Percentiles rank a stretch among this genome's conserved stretches.
Conservation (phyloP, 768 basidiomycete species). For the Amanita pseudoporphyria region DNA sequence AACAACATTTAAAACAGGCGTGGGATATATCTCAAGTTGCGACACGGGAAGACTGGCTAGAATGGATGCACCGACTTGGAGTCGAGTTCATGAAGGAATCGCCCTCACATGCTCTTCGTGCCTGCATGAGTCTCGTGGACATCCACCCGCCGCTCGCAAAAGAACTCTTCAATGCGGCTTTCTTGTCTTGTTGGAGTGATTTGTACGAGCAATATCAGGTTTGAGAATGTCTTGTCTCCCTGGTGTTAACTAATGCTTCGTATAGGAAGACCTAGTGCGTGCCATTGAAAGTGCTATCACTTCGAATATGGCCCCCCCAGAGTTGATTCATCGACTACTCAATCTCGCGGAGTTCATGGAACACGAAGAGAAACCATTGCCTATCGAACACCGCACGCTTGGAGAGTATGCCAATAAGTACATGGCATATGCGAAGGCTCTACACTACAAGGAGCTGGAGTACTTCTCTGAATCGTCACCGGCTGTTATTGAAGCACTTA, state of each 20-base stretch:
- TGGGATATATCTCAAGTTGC: conserved; percentile 81
- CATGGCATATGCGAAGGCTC: conserved; percentile 92
- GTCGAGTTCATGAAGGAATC: conserved; percentile 98
- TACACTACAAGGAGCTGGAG: conserved; percentile 98
- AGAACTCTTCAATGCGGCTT: conserved; percentile 96
- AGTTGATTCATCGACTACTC: conserved; percentile 83
- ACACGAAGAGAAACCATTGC: conserved; percentile 92
- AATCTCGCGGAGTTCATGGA: conserved; percentile 99
- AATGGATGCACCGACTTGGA: conserved; percentile 90
- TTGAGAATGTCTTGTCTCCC: conserved; percentile 12
- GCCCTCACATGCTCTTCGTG: conserved; percentile 94
- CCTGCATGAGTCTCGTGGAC: conserved; percentile 91
- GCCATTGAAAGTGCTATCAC: conserved; percentile 83
- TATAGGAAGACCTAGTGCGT: conserved; percentile 87
- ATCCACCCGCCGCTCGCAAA: conserved; percentile 84
- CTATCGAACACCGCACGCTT: conserved; percentile 87
- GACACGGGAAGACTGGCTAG: conserved; percentile 84
- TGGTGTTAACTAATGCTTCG: conserved; percentile 1
- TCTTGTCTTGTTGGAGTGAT: conserved; percentile 95
- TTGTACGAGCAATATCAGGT: conserved; percentile 97
- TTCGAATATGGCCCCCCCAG: conserved; percentile 68
- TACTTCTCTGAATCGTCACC: conserved; percentile 90
- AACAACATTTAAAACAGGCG: conserved; percentile 92
- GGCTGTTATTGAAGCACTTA: conserved; percentile 86
- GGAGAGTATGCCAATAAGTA: conserved; percentile 92